Evolutionary conservation across 768 basidiomycete species (phyloP), one percentile per base, ranked within the genome.

Genomic region (Rhodotorula taiwanensis): DNA sequence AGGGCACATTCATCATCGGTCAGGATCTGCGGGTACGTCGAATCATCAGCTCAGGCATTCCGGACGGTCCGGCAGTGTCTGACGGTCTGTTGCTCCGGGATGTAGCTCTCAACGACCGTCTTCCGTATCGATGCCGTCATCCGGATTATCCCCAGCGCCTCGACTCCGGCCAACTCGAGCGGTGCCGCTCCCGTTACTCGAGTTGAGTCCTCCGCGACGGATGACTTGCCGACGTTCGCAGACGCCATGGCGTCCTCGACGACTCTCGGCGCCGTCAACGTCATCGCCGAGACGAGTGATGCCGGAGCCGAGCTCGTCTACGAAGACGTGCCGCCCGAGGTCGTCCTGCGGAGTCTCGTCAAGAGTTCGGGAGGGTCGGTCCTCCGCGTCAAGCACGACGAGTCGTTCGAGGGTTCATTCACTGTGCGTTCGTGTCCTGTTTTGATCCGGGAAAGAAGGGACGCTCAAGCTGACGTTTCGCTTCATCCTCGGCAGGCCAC

Each of bases 121-220:
- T 58, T 58, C 56, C 56, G 56, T 39, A 50, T 58, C 48, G 56
- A 58, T 39, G 56, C 56, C 20, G 9, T 25, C 13, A 47, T 58
- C 27, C 20, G 27, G 4, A 34, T 58, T 23, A 36, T 58, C 28
- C 5, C 41, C 11, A 33, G 34, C 25, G 4, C 47, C 55, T 30
- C 55, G 34, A 16, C 34, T 20, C 10, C 23, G 36, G 5, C 4
- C 28, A 5, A 10, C 2, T 10, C 27, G 33, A 11, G n/a, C 52
- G 7, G 33, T 36, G 8, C 39, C 16, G 20, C 28, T 1, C 47
- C 47, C 39, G 27, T n/a, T 36, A 41, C 55, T 4, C 45, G 20
- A 34, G 15, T 15, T 11, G 10, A 6, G 30, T 25, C 53, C 28
- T 30, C 41, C 42, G 16, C 55, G 1, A 48, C 55, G 33, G 20